Base-by-base conservation (phyloP, 352 stramenopile species). In the Phytophthora fragariaefolia region DNA sequence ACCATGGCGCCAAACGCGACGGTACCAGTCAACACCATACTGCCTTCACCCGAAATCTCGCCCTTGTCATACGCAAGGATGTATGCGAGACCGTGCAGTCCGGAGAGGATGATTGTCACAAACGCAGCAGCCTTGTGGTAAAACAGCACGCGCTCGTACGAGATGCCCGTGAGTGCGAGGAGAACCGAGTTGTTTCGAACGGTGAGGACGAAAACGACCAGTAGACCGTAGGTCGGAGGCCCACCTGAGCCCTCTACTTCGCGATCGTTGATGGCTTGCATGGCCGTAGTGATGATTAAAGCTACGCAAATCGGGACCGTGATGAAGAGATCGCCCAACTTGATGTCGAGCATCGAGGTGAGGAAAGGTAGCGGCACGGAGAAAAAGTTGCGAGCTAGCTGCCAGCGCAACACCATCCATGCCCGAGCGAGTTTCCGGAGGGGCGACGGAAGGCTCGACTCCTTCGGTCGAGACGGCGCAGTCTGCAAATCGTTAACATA, bases 101-200 rank as follows among this genome's bases (percentile, higher is more conserved):
- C 66, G 12, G 67, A 60, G 6, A 84, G 55, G 20, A 83, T 38
- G 40, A 83, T 72, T 2, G 73, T 69, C 2, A 82, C 49, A 12
- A 77, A 12, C 2, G 63, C 75, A 0, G 75, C 72, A 6, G 82
- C 32, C 46, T 82, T 85, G 69, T 87, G 80, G 63, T 87, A 87
- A 17, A 83, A 71, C 17, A 89, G 46, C 47, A 60, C 73, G 4
- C 80, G 77, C 40, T 89, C 80, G 52, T 82, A 89, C 2, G 80
- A 73, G 17, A 89, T 66, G 1, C 77, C 80, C 3, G 76, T 85
- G 28, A 76, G 23, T 6, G 47, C 30, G n/a, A 83, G 56, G 13
- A 89, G 66, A 24, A 77, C 57, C 24, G 72, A 76, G 49, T 89
- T 87, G 73, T 86, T 85, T 38, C 80, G 75, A 4, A 89, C 63